Evolutionary conservation across 768 basidiomycete species (phyloP).

Genomic region (Panus rudis): DNA sequence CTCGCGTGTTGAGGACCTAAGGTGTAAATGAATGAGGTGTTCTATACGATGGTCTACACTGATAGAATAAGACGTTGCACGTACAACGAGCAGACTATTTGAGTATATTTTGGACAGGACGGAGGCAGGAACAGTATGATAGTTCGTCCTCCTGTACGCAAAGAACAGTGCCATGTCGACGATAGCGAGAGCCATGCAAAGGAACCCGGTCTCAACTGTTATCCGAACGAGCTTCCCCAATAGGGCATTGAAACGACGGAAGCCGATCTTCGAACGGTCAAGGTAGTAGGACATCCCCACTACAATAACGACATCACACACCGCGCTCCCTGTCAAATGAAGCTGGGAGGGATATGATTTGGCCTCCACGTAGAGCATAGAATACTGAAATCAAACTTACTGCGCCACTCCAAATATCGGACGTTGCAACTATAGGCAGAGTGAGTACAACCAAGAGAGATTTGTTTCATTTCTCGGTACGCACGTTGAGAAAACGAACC

Average conservation of each 20-base stretch:
- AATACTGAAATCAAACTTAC: too few relatives aligned
- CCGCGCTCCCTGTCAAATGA: too few relatives aligned
- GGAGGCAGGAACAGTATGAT: neutral
- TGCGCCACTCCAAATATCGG: too few relatives aligned
- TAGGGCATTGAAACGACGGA: neutral
- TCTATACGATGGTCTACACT: neutral
- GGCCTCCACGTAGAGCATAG: too few relatives aligned
- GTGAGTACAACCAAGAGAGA: too few relatives aligned
- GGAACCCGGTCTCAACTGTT: conserved; percentile 4
- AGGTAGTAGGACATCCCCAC: conserved; percentile 15
- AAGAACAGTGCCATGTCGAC: conserved; percentile 3
- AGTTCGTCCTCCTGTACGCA: neutral
- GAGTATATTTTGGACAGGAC: conserved; percentile 7
- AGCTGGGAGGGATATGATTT: too few relatives aligned
- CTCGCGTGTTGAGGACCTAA: conserved; percentile 6
- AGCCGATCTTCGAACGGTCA: neutral
- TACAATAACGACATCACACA: conserved; percentile 24
- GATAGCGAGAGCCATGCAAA: conserved; percentile 2
- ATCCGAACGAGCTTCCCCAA: neutral
- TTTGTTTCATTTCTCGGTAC: too few relatives aligned
- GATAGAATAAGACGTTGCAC: neutral
- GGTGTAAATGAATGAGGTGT: neutral
- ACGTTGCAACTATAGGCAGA: too few relatives aligned
- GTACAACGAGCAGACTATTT: conserved; percentile 4
- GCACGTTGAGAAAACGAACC: too few relatives aligned